Evolutionary conservation across 179 eudicot genomes (phyloP), one percentile per base, ranked within the genome.

Genomic region (Spinacia oleracea): DNA sequence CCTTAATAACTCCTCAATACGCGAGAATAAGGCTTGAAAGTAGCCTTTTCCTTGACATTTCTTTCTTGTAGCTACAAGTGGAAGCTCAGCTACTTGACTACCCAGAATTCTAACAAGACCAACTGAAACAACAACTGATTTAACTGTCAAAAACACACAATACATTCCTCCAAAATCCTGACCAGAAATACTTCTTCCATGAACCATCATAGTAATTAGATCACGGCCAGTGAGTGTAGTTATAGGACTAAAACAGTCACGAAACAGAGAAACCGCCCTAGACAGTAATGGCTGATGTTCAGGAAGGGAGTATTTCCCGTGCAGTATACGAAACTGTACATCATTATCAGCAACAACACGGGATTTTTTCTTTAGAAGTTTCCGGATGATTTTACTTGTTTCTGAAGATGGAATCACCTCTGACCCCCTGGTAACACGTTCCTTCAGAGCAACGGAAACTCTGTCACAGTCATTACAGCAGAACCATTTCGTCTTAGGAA

Each of bases 161-260:
- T 91, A 96, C 92, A 96, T 93, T 74, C 97, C 97, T 70, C 93
- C 91, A 63, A 93, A 96, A 78, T 96, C 99, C 78, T 96, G 98
- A 60, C 96, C 99, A 9, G 97, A 87, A 29, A 93, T 90, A 82
- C 89, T 92, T 89, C 96, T 90, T 80, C 87, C 89, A 68, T 84
- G 81, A 48, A 86, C 87, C 89, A 86, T 86, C 29, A 82, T 64
- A 78, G 89, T 87, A 55, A 82, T 84, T 4, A 84, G 77, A 78
- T 86, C 87, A 72, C 84, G 85, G 20, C 85, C 87, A 78, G 59
- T 71, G 51, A 69, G 73, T 25, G 81, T 64, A 77, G 79, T 74
- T 80, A 86, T 82, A 42, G 87, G 87, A 77, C 81, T 80, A 77
- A 86, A 86, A 38, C 83, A 78, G 67, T 82, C 82, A 38, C 96